Evolutionary conservation across 2,329 filamentous ascomycete genomes (phyloP), one percentile per base, ranked within the genome.

Genomic region (Phialemoniopsis sp.): DNA sequence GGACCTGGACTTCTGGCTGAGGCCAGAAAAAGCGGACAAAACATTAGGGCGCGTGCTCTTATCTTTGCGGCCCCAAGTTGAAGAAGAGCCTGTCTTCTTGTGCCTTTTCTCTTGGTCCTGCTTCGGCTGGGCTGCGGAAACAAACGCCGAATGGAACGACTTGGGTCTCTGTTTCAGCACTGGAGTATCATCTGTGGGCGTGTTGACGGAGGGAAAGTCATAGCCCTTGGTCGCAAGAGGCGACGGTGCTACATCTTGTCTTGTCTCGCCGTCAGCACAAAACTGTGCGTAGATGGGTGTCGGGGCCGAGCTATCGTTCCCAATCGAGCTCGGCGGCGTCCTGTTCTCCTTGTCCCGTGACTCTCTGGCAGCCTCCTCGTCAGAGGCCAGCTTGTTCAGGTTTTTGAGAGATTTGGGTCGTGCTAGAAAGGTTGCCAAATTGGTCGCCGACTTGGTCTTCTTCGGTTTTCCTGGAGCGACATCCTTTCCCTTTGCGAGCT

Each of bases 261-360:
- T 36, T 19, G 21, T 15, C 52, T 58, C 49, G 48, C 57, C 43
- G 51, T 58, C 58, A 45, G 60, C 70, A 34, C 68, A 64, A 56
- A 91, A 93, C 53, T 93, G 84, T 13, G 86, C 79, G 71, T 87
- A 95, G 40, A 91, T 89, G 85, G 90, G 87, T 3, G 85, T 80
- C 14, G 76, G 70, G 9, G 63, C 47, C 5, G 44, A 41, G 29
- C 42, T 32, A 40, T 46, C 46, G 29, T 38, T 43, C 5, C 44
- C 46, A 12, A 66, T 57, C 4, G 67, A 69, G 42, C 68, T 63
- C 1, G 71, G 67, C 4, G 87, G 87, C 26, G 77, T 82, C 39
- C 73, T 76, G 58, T 95, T 95, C 62, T 95, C 89, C 63, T 95
- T 95, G 59, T 91, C 83, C 52, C 78, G 83, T 19, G 60, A 62